Conservation (phyloP, 306 rosid species). For the Psophocarpus tetragonolobus region DNA sequence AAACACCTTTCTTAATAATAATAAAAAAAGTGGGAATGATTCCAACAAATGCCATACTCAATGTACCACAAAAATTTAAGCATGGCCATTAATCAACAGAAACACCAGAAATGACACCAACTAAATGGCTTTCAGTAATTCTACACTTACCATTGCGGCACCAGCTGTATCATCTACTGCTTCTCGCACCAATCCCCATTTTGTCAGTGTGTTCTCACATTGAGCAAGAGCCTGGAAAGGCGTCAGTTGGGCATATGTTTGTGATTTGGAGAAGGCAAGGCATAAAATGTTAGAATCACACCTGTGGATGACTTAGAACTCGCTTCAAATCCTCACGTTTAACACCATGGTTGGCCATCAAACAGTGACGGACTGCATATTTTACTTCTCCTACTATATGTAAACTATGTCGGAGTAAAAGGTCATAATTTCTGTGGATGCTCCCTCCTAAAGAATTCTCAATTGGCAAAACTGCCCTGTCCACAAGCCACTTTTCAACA, state of each 20-base stretch:
- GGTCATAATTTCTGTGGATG: constrained; percentile 97
- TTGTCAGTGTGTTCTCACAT: constrained; percentile 87
- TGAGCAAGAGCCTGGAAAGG: constrained; percentile 93
- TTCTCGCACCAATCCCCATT: constrained; percentile 81
- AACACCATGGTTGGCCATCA: constrained; percentile 84
- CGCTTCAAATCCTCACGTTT: constrained; percentile 69
- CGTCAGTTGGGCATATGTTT: constrained; percentile 27
- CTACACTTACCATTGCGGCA: constrained; percentile 78
- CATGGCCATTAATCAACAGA: constrained; percentile 7
- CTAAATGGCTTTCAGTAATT: constrained; percentile 28
- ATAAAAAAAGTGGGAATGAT: constrained; percentile 7
- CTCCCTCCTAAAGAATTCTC: constrained; percentile 98
- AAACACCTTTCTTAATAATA: constrained; percentile 10
- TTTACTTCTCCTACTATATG: constrained; percentile 98
- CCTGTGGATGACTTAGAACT: constrained; percentile 98
- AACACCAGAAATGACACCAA: constrained; percentile 22
- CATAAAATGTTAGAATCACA: constrained; percentile 22
- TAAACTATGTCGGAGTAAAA: constrained; percentile 84
- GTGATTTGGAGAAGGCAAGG: constrained; percentile 18
- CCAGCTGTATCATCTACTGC: constrained; percentile 97
- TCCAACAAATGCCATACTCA: constrained; percentile 1
- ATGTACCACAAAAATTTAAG: constrained; percentile 7
- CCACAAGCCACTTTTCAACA: constrained; percentile 92
- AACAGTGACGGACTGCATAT: constrained; percentile 87
- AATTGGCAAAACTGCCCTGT: constrained; percentile 95